Evolutionary conservation across 495 filamentous ascomycete genomes (phyloP).

Genomic region (Amniculicola lignicola): DNA sequence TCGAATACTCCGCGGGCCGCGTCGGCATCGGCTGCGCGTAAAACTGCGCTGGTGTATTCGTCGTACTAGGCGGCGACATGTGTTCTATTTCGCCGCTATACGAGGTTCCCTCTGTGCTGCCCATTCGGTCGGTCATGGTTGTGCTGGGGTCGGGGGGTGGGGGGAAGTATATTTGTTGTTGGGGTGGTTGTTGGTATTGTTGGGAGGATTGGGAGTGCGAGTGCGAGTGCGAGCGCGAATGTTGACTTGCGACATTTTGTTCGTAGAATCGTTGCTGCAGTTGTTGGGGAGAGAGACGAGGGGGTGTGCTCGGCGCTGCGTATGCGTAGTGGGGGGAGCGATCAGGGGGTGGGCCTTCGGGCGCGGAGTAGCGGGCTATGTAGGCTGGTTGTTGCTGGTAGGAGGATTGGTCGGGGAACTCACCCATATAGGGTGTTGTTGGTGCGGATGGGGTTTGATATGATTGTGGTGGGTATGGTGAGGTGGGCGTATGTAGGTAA

Average conservation of each 20-base stretch:
- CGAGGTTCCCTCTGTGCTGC: constrained; percentile 21
- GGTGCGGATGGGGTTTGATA: constrained; percentile 6
- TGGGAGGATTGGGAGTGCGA: not conserved
- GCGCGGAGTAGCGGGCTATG: not conserved
- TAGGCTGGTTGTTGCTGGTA: constrained; percentile 8
- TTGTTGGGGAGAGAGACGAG: no score
- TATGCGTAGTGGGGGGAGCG: constrained; percentile 19
- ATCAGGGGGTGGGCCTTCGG: constrained; percentile 11
- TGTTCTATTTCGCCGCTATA: constrained; percentile 14
- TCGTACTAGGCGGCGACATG: constrained; percentile 8
- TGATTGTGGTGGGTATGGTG: constrained; percentile 11
- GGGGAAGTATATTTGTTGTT: constrained; percentile 24
- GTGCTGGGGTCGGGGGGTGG: constrained; percentile 17
- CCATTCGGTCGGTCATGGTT: not conserved
- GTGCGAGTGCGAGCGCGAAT: no score
- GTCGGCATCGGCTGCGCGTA: constrained; percentile 25
- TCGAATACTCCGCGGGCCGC: not conserved
- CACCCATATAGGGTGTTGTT: no score
- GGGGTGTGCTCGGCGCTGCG: constrained; percentile 14
- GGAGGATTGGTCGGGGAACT: no score
- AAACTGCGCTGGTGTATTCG: constrained; percentile 32
- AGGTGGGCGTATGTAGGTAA: not conserved
- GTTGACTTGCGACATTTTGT: no score
- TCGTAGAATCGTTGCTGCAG: no score
- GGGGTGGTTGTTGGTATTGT: constrained; percentile 6